phyloP scores from a whole-genome alignment of 106 monocot genomes.

The Dendrobium nobile region DNA sequence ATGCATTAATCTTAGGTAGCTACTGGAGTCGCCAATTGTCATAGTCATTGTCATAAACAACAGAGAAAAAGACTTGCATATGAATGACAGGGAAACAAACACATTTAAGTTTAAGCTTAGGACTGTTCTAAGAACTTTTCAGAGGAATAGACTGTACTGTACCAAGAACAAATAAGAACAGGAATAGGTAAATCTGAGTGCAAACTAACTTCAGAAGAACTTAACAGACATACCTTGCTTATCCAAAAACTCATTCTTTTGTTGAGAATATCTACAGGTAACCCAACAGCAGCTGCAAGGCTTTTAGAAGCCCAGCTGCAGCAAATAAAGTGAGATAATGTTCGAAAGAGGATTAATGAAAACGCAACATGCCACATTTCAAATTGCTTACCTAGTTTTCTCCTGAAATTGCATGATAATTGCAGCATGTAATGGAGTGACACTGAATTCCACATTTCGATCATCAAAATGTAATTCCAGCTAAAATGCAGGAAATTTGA shows the following conservation, averaged over 20 bases:
- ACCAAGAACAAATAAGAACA: background rate
- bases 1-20: no score
- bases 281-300: constrained; percentile 68
- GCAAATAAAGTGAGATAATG: constrained; percentile 11
- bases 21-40: no score
- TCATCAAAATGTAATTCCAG: constrained; percentile 87
- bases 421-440: constrained; percentile 78
- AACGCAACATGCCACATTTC: background rate
- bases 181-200: background rate
- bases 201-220: background rate
- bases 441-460: constrained; percentile 67
- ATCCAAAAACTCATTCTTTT: constrained; percentile 90
- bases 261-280: constrained; percentile 63
- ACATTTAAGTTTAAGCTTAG: no score
- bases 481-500: constrained; percentile 34
- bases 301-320: constrained; percentile 82
- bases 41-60: no score
- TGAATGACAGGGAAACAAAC: no score
- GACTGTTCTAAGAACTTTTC: no score
- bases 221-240: constrained; percentile 50
- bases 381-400: constrained; percentile 52
- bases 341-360: constrained; percentile 4
- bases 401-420: constrained; percentile 98
- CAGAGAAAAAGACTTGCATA: no score
- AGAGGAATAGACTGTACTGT: no score